phyloP scores from a whole-genome alignment of 2,329 filamentous ascomycete species.

The Neonectria neomacrospora region DNA sequence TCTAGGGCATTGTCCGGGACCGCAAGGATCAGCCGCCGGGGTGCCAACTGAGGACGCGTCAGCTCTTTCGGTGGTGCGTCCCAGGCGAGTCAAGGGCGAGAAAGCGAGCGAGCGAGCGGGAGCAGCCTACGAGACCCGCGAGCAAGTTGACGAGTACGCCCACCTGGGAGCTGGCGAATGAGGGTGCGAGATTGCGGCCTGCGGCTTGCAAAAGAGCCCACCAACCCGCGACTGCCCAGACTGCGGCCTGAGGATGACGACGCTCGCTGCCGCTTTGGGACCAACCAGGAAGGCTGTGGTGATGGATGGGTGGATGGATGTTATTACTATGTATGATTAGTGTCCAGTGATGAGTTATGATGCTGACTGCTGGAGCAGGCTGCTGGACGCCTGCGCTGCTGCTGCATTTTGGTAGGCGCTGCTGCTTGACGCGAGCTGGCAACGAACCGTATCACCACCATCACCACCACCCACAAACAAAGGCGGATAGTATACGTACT shows the following conservation, averaged over 20 bases:
- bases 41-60: slow-evolving; percentile 44
- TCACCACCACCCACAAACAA: neutral
- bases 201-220: slow-evolving; percentile 22
- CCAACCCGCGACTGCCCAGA: slow-evolving; percentile 3
- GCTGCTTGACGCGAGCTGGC: neutral
- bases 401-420: neutral
- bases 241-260: slow-evolving; percentile 49
- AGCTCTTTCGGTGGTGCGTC: slow-evolving; percentile 43
- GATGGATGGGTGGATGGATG: slow-evolving; percentile 27
- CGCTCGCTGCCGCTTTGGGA: slow-evolving; percentile 44
- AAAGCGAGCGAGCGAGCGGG: slow-evolving; percentile 32
- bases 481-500: neutral
- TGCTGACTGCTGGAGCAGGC: neutral
- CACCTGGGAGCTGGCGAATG: slow-evolving; percentile 17
- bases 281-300: slow-evolving; percentile 30
- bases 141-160: slow-evolving; percentile 16
- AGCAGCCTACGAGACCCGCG: slow-evolving; percentile 12
- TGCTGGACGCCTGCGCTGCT: neutral
- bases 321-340: too few relatives aligned
- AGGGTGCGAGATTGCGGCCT: slow-evolving; percentile 11
- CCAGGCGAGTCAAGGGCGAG: slow-evolving; percentile 38
- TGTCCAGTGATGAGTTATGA: slow-evolving; percentile 4
- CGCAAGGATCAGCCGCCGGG: slow-evolving; percentile 42
- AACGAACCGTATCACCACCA: slow-evolving; percentile 5
- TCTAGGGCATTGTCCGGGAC: slow-evolving; percentile 40